Percentiles rank a stretch among this genome's conserved stretches.
Conservation (phyloP, 371 early-diverging fungal species). For the Mucor plumbeus region DNA sequence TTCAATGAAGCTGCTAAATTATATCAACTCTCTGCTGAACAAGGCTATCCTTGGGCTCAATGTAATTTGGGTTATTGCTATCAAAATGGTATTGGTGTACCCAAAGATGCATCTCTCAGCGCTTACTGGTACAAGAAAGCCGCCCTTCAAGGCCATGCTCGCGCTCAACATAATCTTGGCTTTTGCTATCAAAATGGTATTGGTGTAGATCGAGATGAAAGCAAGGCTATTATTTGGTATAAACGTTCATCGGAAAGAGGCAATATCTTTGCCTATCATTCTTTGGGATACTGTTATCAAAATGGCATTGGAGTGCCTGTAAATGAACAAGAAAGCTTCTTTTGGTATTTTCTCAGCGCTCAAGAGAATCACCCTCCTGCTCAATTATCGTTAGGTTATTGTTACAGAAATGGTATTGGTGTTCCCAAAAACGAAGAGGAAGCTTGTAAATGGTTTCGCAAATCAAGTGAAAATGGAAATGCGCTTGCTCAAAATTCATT, state of each 20-base stretch:
- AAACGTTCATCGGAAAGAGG: constrained; percentile 73
- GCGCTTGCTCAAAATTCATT: constrained; percentile 82
- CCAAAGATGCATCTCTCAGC: constrained; percentile 62
- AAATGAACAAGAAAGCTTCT: constrained; percentile 70
- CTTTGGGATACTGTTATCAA: constrained; percentile 89
- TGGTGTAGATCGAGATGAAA: constrained; percentile 67
- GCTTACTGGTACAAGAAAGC: constrained; percentile 81
- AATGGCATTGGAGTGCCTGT: constrained; percentile 82
- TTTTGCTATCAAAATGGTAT: constrained; percentile 85
- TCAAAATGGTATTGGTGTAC: constrained; percentile 84
- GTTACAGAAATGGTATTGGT: constrained; percentile 76
- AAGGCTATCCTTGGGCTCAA: constrained; percentile 63
- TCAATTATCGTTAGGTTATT: constrained; percentile 82
- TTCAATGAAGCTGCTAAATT: constrained; percentile 52
- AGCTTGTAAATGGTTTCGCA: constrained; percentile 71
- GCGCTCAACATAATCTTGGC: constrained; percentile 87
- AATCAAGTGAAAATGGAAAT: constrained; percentile 71
- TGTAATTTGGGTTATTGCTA: constrained; percentile 86
- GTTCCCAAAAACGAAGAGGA: constrained; percentile 63
- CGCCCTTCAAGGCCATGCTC: constrained; percentile 79
- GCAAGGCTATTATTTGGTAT: constrained; percentile 75
- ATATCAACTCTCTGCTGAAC: constrained; percentile 73
- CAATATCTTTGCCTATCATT: constrained; percentile 79
- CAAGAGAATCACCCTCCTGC: constrained; percentile 71
- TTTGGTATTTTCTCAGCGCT: constrained; percentile 73